phyloP scores from a whole-genome alignment of 805 yeast species.

The Candida argentea region DNA sequence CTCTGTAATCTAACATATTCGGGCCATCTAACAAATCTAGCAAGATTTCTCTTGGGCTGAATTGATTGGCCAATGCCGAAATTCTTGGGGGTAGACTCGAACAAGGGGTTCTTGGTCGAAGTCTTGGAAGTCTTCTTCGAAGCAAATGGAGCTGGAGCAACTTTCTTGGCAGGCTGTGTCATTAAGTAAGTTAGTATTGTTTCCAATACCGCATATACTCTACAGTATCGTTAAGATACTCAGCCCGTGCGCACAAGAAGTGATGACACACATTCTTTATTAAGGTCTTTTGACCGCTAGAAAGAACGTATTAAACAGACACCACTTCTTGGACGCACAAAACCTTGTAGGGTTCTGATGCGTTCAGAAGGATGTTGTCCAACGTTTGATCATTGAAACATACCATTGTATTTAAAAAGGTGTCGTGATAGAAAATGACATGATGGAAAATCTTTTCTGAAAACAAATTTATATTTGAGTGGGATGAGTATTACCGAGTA shows the following conservation, averaged over 20 bases:
- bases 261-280: conserved; percentile 7
- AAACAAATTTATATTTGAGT: too few species aligned
- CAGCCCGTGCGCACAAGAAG: conserved; percentile 18
- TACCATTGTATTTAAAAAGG: conserved; percentile 6
- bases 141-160: conserved; percentile 39
- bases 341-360: conserved; percentile 5
- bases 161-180: conserved; percentile 25
- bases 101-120: conserved; percentile 21
- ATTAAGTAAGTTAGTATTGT: conserved; percentile 9
- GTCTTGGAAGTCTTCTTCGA: conserved; percentile 20
- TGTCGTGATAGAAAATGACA: too few species aligned
- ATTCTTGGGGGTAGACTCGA: conserved; percentile 73
- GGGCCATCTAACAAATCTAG: conserved; percentile 99
- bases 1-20: conserved; percentile 96
- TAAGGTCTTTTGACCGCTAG: neutral
- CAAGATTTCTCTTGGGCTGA: conserved; percentile 93
- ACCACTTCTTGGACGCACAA: conserved; percentile 11
- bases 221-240: conserved; percentile 15
- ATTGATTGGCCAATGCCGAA: conserved; percentile 94
- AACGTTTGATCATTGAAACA: conserved; percentile 7
- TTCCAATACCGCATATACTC: conserved; percentile 9
- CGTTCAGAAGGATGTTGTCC: conserved; percentile 12
- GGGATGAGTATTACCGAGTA: too few species aligned
- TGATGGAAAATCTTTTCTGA: too few species aligned
- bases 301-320: conserved; percentile 1